Percentiles rank a stretch among this genome's conserved stretches.
Evolutionary conservation across 345 rosid genomes (phyloP).

Genomic region (Schrenkiella parvula): DNA sequence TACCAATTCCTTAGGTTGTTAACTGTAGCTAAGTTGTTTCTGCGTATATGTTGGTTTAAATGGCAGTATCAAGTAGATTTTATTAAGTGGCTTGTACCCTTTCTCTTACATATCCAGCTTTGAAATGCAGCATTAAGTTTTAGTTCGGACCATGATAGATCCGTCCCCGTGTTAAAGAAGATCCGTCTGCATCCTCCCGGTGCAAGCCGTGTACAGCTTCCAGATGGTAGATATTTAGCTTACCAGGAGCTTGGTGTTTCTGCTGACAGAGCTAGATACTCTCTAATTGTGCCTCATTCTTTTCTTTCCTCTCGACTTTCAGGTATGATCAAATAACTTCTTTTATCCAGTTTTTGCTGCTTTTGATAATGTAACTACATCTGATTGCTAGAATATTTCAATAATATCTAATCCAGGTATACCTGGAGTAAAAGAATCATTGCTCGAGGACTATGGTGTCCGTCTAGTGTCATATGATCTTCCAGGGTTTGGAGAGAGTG

Average conservation of each 20-base stretch:
- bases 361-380: background rate
- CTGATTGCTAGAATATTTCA: background rate
- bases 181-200: conserved; percentile 60
- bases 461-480: conserved; percentile 83
- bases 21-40: background rate
- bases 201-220: conserved; percentile 62
- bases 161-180: conserved; percentile 45
- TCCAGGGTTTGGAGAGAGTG: conserved; percentile 99
- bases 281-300: conserved; percentile 66
- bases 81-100: background rate
- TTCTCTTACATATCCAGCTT: background rate
- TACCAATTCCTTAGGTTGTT: background rate
- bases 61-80: background rate
- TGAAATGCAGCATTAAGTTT: conserved; percentile 59
- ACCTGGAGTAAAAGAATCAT: conserved; percentile 67
- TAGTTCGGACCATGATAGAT: conserved; percentile 33
- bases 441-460: conserved; percentile 76
- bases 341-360: background rate
- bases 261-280: conserved; percentile 63
- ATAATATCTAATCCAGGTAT: conserved; percentile 45
- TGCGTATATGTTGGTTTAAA: background rate
- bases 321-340: conserved; percentile 38
- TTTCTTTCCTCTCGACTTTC: conserved; percentile 88
- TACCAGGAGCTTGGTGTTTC: conserved; percentile 71
- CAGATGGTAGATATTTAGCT: conserved; percentile 84